phyloP scores from a whole-genome alignment of 768 basidiomycete genomes.

The Panaeolus cyanescens region DNA sequence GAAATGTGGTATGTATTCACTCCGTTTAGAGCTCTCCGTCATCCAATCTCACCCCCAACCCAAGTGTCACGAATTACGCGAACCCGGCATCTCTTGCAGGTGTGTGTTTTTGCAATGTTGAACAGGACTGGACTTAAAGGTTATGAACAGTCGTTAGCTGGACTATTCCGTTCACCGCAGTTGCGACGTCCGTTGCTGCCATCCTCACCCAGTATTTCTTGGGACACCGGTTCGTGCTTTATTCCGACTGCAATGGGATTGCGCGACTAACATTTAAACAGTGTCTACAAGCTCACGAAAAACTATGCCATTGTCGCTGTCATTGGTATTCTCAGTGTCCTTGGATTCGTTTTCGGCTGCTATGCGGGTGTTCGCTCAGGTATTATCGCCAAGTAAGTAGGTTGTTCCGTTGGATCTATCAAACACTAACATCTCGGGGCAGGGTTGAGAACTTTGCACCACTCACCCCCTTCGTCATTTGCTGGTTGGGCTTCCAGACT shows the following conservation, averaged over 20 bases:
- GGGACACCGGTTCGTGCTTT: conserved; percentile 39
- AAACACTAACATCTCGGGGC: background rate
- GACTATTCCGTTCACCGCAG: conserved; percentile 53
- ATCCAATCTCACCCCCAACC: background rate
- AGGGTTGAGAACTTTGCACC: conserved; percentile 45
- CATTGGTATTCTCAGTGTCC: conserved; percentile 37
- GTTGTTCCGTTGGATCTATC: background rate
- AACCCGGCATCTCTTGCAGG: conserved; percentile 37
- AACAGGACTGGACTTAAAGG: background rate
- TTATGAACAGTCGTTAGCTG: conserved; percentile 41
- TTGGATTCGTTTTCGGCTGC: conserved; percentile 45
- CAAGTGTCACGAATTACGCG: conserved; percentile 40
- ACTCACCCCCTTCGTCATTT: conserved; percentile 42
- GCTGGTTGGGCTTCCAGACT: conserved; percentile 51
- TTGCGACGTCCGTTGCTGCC: conserved; percentile 46
- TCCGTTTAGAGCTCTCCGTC: background rate
- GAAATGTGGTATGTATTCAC: conserved; percentile 26
- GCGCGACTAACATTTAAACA: conserved; percentile 10
- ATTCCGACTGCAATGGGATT: background rate
- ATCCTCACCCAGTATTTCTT: conserved; percentile 53
- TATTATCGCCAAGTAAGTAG: conserved; percentile 39
- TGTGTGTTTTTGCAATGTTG: conserved; percentile 12
- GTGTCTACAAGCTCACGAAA: conserved; percentile 38
- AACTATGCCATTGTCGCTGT: conserved; percentile 32
- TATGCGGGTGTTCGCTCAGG: conserved; percentile 44